These are phyloP conservation scores for Boeremia exigua DNA, from an alignment of 2,329 filamentous ascomycete species.

Conservation along the genomic window DNA sequence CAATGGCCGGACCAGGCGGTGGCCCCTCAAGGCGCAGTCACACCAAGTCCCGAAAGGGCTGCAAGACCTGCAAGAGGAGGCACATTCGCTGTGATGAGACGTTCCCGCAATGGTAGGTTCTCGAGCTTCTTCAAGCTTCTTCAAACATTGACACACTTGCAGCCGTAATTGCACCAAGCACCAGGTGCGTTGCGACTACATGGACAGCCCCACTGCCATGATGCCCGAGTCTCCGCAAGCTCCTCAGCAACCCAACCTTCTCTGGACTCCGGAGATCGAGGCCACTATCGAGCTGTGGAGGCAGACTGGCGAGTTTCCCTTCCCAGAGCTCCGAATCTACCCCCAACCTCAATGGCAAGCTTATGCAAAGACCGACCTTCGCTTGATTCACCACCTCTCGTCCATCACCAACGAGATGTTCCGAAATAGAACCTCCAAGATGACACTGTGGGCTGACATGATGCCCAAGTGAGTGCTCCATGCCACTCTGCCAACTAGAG, in stretches of 20 bases:
- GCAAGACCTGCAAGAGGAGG: slow-evolving; percentile 95
- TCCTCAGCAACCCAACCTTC: slow-evolving; percentile 66
- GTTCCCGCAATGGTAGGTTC: slow-evolving; percentile 88
- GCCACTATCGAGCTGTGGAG: slow-evolving; percentile 82
- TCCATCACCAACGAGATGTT: slow-evolving; percentile 84
- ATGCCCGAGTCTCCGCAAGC: slow-evolving; percentile 59
- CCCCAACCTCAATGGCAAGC: slow-evolving; percentile 74
- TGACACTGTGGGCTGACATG: slow-evolving; percentile 91
- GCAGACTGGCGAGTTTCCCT: slow-evolving; percentile 82
- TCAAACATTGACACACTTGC: slow-evolving; percentile 30
- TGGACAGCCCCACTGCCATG: slow-evolving; percentile 78
- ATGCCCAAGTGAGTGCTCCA: slow-evolving; percentile 77
- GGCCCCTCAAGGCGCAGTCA: slow-evolving; percentile 91
- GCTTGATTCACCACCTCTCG: slow-evolving; percentile 89
- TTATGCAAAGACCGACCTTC: slow-evolving; percentile 78
- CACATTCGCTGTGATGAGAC: slow-evolving; percentile 98
- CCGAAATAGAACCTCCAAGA: slow-evolving; percentile 76
- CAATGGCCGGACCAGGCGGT: slow-evolving; percentile 92
- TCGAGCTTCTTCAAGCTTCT: neutral
- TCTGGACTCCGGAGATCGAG: slow-evolving; percentile 88
- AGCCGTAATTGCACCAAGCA: slow-evolving; percentile 99
- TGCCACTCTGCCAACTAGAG: slow-evolving; percentile 16
- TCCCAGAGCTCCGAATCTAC: slow-evolving; percentile 79
- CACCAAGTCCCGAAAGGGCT: slow-evolving; percentile 98
- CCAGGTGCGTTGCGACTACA: slow-evolving; percentile 97